Percentiles rank a stretch among this genome's conserved stretches.
Conservation (phyloP, 2,329 filamentous ascomycete genomes). For the Aspergillus oerlinghausenensis region DNA sequence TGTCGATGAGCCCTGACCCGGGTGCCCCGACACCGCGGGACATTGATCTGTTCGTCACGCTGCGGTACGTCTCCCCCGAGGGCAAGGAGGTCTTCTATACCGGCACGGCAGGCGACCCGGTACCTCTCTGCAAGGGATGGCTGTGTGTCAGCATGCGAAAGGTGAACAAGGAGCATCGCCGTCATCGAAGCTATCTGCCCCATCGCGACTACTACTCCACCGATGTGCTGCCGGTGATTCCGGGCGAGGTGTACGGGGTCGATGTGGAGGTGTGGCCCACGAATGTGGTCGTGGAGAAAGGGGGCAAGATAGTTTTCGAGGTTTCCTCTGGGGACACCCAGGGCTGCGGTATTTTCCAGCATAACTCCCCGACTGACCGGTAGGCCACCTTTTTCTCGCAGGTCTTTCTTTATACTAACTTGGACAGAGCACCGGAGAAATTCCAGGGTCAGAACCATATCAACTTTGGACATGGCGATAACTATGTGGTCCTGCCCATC, state of each 20-base stretch:
- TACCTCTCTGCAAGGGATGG: constrained; percentile 54
- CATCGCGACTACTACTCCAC: constrained; percentile 49
- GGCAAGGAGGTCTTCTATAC: constrained; percentile 54
- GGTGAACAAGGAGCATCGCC: constrained; percentile 40
- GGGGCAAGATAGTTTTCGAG: constrained; percentile 27
- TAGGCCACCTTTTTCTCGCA: constrained; percentile 10
- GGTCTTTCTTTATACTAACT: not conserved
- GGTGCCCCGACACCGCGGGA: no score
- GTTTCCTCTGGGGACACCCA: constrained; percentile 47
- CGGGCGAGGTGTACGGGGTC: constrained; percentile 48
- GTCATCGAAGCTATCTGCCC: constrained; percentile 44
- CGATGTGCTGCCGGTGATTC: constrained; percentile 45
- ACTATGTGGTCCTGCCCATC: constrained; percentile 48
- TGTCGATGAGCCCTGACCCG: no score
- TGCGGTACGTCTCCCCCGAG: constrained; percentile 47
- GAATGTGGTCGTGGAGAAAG: constrained; percentile 33
- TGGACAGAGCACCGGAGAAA: constrained; percentile 37
- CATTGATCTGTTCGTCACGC: constrained; percentile 25
- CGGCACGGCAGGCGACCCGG: constrained; percentile 52
- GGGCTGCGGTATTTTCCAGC: constrained; percentile 47
- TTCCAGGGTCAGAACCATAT: constrained; percentile 47
- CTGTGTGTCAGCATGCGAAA: constrained; percentile 50
- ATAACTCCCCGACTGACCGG: constrained; percentile 38
- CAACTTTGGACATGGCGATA: constrained; percentile 44
- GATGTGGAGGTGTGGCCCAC: constrained; percentile 44